These are phyloP conservation scores for Vaccinium myrtillus DNA, from an alignment of 148 eudicot species.

Conservation along the genomic window DNA sequence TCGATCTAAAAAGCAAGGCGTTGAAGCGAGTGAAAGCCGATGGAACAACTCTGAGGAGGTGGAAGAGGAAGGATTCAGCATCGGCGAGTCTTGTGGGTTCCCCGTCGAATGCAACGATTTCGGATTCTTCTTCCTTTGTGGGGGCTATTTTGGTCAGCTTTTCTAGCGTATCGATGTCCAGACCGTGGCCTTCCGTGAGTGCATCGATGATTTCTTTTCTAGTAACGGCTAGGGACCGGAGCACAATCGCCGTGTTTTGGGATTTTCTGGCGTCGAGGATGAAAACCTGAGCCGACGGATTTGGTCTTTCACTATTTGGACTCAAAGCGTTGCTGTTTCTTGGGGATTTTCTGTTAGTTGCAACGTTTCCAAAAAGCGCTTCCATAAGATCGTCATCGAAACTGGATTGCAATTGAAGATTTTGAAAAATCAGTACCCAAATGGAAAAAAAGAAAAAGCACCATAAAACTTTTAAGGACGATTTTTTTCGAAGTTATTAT, in stretches of 20 bases:
- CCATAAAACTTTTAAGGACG: background rate
- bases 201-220: conserved; percentile 55
- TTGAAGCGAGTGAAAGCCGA: conserved; percentile 65
- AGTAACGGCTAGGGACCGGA: conserved; percentile 60
- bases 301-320: conserved; percentile 25
- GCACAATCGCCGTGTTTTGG: conserved; percentile 76
- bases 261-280: conserved; percentile 72
- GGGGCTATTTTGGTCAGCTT: conserved; percentile 70
- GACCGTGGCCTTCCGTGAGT: conserved; percentile 58
- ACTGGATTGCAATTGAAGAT: conserved; percentile 32
- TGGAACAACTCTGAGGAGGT: conserved; percentile 66
- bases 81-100: conserved; percentile 70
- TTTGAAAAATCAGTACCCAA: background rate
- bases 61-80: conserved; percentile 84
- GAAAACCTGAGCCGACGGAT: conserved; percentile 50
- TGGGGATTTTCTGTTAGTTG: conserved; percentile 56
- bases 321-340: conserved; percentile 15
- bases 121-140: conserved; percentile 57
- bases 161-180: conserved; percentile 59
- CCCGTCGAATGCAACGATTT: conserved; percentile 61
- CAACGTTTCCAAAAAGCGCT: conserved; percentile 75
- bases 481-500: background rate
- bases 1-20: conserved; percentile 70
- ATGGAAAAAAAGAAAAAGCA: background rate
- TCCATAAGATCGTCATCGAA: conserved; percentile 89